Base-by-base conservation (phyloP, 2,329 filamentous ascomycete species). In the Arachnomyces sp. region DNA sequence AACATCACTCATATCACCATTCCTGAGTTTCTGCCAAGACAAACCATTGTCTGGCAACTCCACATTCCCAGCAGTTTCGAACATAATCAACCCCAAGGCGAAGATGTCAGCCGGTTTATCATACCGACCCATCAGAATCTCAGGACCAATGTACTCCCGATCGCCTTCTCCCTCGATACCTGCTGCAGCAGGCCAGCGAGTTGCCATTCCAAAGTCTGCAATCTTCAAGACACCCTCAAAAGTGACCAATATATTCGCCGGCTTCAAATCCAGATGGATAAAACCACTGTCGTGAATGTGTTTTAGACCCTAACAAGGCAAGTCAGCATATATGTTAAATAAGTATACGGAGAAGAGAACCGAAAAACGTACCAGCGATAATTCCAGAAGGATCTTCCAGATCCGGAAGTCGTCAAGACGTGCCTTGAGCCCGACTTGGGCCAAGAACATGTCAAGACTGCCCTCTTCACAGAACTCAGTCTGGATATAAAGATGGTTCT, bases 391-490 rank as follows among this genome's bases (percentile, higher is more conserved):
- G 43, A 96, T 90, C 68, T 98, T 98, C 87, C 92, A 98, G 61
- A 96, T 95, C 46, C 92, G 79, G 66, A 98, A 98, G 60, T 96
- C 92, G 63, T 98, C 92, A 49, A 98, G 67, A 51, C 90, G 78
- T 34, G 87, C 89, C 58, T 84, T 87, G 45, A 82, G 74, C 16
- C 92, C 92, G 44, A 87, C 79, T 43, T 83, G 77, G n/a, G 78
- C 75, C 20, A 98, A 72, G 58, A 96, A 98, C 12, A 79, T 74
- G 58, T 93, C 84, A 32, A 98, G 69, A 45, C 86, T 94, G 12
- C 92, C 92, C 58, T 94, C 87, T 59, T 95, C 89, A 56, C 92
- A 98, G 58, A 82, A 96, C 57, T 98, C 92, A 0, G 90, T 96
- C 67, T 96, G 90, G 45, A 98, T 96, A 66, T 95, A 98, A 7